A percentile compares a stretch with the other conserved stretches of the same genome.
phyloP scores from a whole-genome alignment of 1,284 basidiomycete genomes.

The Microbotryum intermedium region DNA sequence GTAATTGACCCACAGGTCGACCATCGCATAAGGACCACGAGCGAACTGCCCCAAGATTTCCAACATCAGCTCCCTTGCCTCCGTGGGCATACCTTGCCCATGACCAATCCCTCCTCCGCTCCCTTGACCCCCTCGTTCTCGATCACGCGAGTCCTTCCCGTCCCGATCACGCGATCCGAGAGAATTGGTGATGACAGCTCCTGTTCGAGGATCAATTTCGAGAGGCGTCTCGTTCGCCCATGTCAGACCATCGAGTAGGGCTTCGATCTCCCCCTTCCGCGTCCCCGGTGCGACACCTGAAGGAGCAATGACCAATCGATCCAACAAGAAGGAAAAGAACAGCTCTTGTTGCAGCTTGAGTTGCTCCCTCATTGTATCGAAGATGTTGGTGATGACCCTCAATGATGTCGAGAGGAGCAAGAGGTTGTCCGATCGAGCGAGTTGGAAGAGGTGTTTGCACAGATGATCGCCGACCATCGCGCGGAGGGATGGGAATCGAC shows the following conservation, averaged over 20 bases:
- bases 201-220: neutral
- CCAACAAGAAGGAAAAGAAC: slow-evolving; percentile 86
- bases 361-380: slow-evolving; percentile 76
- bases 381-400: slow-evolving; percentile 76
- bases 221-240: slow-evolving; percentile 24
- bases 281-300: slow-evolving; percentile 34
- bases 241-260: slow-evolving; percentile 31
- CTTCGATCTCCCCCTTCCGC: slow-evolving; percentile 38
- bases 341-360: slow-evolving; percentile 96
- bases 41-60: slow-evolving; percentile 79
- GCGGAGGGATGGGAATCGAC: slow-evolving; percentile 56
- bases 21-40: slow-evolving; percentile 73
- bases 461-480: slow-evolving; percentile 73
- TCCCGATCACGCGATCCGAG: neutral
- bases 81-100: slow-evolving; percentile 35
- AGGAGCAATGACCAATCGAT: slow-evolving; percentile 54
- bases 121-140: slow-evolving; percentile 22
- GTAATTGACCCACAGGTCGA: slow-evolving; percentile 91
- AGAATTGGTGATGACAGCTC: too few relatives aligned
- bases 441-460: slow-evolving; percentile 86
- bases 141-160: neutral
- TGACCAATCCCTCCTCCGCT: slow-evolving; percentile 30
- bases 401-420: slow-evolving; percentile 70
- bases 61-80: slow-evolving; percentile 80
- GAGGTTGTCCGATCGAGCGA: slow-evolving; percentile 79